Evolutionary conservation across 805 yeast genomes (phyloP).

Genomic region (Wickerhamomyces rabaulensis): DNA sequence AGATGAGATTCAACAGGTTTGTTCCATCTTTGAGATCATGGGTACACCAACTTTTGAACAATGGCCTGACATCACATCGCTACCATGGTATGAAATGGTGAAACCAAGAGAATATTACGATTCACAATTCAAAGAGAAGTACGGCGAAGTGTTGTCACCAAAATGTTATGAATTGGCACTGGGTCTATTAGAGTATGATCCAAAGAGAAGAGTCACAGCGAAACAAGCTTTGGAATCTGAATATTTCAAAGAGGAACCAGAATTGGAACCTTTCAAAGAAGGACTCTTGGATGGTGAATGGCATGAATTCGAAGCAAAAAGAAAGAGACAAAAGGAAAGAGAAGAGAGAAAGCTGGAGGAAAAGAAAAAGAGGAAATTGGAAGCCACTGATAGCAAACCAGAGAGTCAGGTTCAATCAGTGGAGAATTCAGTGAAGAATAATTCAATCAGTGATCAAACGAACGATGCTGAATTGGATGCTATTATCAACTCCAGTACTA

Average conservation of each 20-base stretch:
- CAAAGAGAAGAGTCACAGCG: slow-evolving; percentile 62
- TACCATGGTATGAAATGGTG: slow-evolving; percentile 92
- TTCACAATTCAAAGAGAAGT: slow-evolving; percentile 36
- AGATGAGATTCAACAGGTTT: slow-evolving; percentile 82
- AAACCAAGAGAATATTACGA: slow-evolving; percentile 41
- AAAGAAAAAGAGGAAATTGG: slow-evolving; percentile 9
- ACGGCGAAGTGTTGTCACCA: slow-evolving; percentile 38
- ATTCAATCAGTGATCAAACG: neutral
- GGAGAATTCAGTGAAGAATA: neutral
- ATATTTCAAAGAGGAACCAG: slow-evolving; percentile 70
- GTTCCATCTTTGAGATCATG: slow-evolving; percentile 72
- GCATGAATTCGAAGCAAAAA: slow-evolving; percentile 96
- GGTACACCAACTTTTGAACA: slow-evolving; percentile 72
- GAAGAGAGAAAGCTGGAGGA: slow-evolving; percentile 20
- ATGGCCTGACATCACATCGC: slow-evolving; percentile 74
- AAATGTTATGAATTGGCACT: slow-evolving; percentile 61
- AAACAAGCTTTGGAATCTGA: slow-evolving; percentile 60
- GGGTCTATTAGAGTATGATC: slow-evolving; percentile 62
- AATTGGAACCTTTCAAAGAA: slow-evolving; percentile 51
- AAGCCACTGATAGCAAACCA: neutral
- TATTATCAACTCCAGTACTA: neutral
- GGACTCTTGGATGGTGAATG: slow-evolving; percentile 72
- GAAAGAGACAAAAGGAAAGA: slow-evolving; percentile 36
- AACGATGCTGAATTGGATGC: neutral
- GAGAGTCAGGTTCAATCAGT: neutral